phyloP scores from a whole-genome alignment of 768 basidiomycete genomes.

The Rhizopogon vinicolor region DNA sequence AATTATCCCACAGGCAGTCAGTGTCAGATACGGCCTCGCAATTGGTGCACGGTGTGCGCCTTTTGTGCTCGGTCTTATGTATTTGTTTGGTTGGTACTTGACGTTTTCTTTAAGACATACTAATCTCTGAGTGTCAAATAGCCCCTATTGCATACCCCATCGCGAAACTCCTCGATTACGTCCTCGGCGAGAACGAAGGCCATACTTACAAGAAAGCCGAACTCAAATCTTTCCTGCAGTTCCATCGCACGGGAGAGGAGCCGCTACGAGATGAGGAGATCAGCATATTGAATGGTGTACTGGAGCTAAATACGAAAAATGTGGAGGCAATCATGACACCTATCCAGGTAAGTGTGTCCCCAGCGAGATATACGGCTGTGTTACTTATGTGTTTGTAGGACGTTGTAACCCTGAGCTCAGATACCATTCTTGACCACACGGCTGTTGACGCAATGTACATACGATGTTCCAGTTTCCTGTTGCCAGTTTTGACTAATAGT shows the following conservation, averaged over 20 bases:
- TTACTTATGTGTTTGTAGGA: constrained; percentile 42
- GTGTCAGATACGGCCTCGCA: constrained; percentile 71
- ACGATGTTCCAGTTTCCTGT: constrained; percentile 2
- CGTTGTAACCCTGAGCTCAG: constrained; percentile 73
- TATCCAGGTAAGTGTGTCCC: constrained; percentile 43
- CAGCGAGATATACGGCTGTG: constrained; percentile 13
- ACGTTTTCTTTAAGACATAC: neutral
- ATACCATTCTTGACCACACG: constrained; percentile 74
- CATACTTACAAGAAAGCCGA: constrained; percentile 83
- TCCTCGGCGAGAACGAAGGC: constrained; percentile 70
- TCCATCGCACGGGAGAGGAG: constrained; percentile 74
- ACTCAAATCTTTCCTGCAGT: constrained; percentile 73
- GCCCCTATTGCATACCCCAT: constrained; percentile 76
- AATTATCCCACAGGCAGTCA: constrained; percentile 76
- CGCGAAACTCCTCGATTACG: constrained; percentile 70
- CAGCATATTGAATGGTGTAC: constrained; percentile 72
- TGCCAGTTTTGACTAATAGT: constrained; percentile 3
- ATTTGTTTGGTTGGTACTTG: constrained; percentile 37
- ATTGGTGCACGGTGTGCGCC: constrained; percentile 79
- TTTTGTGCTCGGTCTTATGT: constrained; percentile 72
- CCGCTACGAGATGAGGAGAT: constrained; percentile 78
- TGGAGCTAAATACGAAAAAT: constrained; percentile 73
- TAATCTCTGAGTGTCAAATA: constrained; percentile 13
- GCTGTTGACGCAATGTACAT: constrained; percentile 72
- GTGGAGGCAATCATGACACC: constrained; percentile 82